A percentile compares a stretch with the other conserved stretches of the same genome.
These are phyloP conservation scores for Ambrosiella cleistominuta DNA, from an alignment of 2,329 filamentous ascomycete genomes.

Conservation along the genomic window DNA sequence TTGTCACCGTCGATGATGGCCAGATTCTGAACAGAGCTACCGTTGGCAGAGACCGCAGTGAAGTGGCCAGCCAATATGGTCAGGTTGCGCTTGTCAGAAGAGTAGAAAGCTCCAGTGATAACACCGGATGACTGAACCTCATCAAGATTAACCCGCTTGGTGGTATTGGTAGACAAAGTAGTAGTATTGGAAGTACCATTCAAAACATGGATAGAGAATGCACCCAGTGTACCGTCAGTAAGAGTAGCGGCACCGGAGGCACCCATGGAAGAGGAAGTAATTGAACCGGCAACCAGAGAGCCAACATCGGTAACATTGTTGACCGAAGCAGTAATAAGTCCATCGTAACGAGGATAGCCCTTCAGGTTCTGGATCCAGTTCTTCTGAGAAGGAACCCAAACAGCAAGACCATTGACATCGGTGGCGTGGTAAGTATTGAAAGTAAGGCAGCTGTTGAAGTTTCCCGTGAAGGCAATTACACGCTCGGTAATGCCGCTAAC, in stretches of 20 bases:
- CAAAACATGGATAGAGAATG: conserved; percentile 40
- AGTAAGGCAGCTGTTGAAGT: conserved; percentile 54
- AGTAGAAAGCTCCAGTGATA: conserved; percentile 64
- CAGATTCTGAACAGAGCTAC: conserved; percentile 59
- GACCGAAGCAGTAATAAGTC: conserved; percentile 51
- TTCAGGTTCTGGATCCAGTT: conserved; percentile 80
- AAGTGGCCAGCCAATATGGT: conserved; percentile 86
- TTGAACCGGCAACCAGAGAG: conserved; percentile 65
- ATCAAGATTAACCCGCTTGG: conserved; percentile 18
- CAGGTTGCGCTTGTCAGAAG: conserved; percentile 50
- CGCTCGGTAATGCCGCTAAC: conserved; percentile 50
- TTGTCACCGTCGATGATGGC: conserved; percentile 65
- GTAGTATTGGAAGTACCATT: conserved; percentile 20
- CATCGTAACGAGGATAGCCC: conserved; percentile 47
- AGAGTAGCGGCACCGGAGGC: conserved; percentile 58
- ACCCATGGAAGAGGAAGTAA: conserved; percentile 57
- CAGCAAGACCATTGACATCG: conserved; percentile 56
- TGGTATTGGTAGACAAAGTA: conserved; percentile 20
- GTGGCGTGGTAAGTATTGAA: conserved; percentile 47
- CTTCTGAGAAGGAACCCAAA: conserved; percentile 72
- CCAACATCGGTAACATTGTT: conserved; percentile 45
- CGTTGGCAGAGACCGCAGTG: conserved; percentile 48
- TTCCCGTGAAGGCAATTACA: conserved; percentile 63
- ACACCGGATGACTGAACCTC: conserved; percentile 36
- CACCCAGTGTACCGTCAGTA: conserved; percentile 31